Base-by-base conservation (phyloP, 2,329 filamentous ascomycete genomes). In the Polychaeton citri region DNA sequence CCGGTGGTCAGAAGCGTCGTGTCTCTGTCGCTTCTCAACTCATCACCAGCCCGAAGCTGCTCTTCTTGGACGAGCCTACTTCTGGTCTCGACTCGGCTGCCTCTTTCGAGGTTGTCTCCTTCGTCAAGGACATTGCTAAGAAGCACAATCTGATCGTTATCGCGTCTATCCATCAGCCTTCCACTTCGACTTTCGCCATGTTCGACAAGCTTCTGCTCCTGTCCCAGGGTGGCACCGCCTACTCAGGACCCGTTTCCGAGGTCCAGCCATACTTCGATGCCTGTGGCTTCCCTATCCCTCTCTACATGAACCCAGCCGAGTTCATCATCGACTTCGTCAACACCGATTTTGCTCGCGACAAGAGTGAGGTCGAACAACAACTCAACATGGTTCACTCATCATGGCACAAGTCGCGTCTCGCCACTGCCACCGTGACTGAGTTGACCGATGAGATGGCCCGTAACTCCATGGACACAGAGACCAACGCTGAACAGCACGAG, bases 11-110 rank as follows among this genome's bases (percentile, higher is more conserved):
- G 62, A 92, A 90, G 64, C 71, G 82, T 26, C 70, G 85, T 35
- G 69, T 88, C 6, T 81, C 81, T 45, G 77, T 92, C 4, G 84
- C 83, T 1, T 81, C 79, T 42, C 81, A 85, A 51, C 68, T 93
- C 21, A 81, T 92, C 49, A 88, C 83, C 2, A 76, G 71, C 38
- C 84, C 85, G 0, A 82, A 79, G 56, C 76, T 92, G 6, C 57
- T 93, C 17, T 90, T 93, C 51, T 61, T 92, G 20, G 82, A 90
- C 51, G 83, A 90, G 57, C 83, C 83, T 1, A 93, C 84, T 0
- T 85, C 79, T 44, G 85, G 85, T 6, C 64, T 92, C 7, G 85
- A 93, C 55, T 87, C 81, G 6, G 76, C 76, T 0, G 78, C 79
- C 0, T 82, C 79, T 39, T 77, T 66, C 44, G 81, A 92, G 55